phyloP scores from a whole-genome alignment of 2,329 filamentous ascomycete species.

The Hymenoscyphus albidus region DNA sequence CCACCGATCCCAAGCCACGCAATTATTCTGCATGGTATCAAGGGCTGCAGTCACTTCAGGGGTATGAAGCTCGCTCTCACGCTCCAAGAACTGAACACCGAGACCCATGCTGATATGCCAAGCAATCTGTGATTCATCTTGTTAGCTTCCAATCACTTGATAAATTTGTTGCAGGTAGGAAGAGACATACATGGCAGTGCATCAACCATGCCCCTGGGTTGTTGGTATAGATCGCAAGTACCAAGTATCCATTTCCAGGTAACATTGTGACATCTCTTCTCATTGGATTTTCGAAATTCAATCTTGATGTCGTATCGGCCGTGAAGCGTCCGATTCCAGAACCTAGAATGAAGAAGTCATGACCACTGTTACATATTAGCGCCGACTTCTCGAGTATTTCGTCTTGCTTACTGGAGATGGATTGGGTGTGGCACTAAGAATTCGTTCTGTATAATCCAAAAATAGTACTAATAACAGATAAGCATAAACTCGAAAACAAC shows the following conservation, averaged over 20 bases:
- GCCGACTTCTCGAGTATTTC: too few species aligned
- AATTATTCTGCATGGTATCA: not conserved
- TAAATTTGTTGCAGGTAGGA: not conserved
- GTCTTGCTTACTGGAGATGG: conserved; percentile 8
- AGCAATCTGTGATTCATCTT: conserved; percentile 5
- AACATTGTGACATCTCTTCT: conserved; percentile 7
- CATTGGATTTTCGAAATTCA: conserved; percentile 11
- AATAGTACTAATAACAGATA: conserved; percentile 4
- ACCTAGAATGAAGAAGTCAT: conserved; percentile 11
- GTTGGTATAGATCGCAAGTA: conserved; percentile 10
- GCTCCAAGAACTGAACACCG: conserved; percentile 11
- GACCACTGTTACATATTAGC: not conserved
- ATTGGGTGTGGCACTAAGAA: conserved; percentile 2
- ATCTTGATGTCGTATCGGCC: not conserved
- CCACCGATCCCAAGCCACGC: not conserved
- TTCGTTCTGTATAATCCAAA: conserved; percentile 8
- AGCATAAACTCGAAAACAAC: not conserved
- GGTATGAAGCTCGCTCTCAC: not conserved
- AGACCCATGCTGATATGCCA: conserved; percentile 12
- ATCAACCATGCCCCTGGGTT: conserved; percentile 11
- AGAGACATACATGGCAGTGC: conserved; percentile 22
- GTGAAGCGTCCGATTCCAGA: not conserved
- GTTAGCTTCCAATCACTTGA: not conserved
- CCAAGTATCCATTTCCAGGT: conserved; percentile 1
- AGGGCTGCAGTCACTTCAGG: not conserved